Conservation (phyloP, 2,329 filamentous ascomycete species). For the Fusarium stilboides region DNA sequence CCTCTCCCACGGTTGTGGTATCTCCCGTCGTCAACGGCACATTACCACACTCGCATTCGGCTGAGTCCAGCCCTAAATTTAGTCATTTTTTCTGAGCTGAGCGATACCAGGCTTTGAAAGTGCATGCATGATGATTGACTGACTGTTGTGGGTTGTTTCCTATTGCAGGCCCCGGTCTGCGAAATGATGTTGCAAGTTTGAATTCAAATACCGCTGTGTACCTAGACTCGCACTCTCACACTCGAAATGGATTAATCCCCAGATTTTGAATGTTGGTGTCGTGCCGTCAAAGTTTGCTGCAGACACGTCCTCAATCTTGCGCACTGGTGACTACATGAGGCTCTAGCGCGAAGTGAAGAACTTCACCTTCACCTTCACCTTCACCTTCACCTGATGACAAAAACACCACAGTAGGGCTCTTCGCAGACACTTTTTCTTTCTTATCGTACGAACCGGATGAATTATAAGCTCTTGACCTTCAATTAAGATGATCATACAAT, state of each 20-base stretch:
- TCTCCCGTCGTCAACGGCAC: constrained; percentile 5
- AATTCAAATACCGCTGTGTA: too few species aligned
- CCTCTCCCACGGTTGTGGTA: constrained; percentile 22
- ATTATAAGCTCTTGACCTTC: too few species aligned
- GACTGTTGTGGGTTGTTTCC: neutral
- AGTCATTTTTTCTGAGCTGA: constrained; percentile 1
- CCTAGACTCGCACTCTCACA: too few species aligned
- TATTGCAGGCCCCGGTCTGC: neutral
- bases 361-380: neutral
- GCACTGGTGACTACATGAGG: constrained; percentile 9
- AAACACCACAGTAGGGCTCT: neutral
- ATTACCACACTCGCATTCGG: constrained; percentile 19
- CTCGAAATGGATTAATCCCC: neutral
- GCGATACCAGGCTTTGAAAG: constrained; percentile 10
- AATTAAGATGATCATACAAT: too few species aligned
- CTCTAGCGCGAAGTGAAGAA: neutral
- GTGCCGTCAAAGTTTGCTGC: neutral
- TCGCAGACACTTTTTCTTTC: too few species aligned
- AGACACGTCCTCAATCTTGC: neutral
- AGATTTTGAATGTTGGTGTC: neutral
- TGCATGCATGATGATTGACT: constrained; percentile 14
- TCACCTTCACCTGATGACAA: neutral
- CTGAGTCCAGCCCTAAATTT: constrained; percentile 17
- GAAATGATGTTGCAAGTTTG: too few species aligned
- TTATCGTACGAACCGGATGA: too few species aligned